These are phyloP conservation scores for Cornus suecica DNA, from an alignment of 148 eudicot species.

Conservation along the genomic window DNA sequence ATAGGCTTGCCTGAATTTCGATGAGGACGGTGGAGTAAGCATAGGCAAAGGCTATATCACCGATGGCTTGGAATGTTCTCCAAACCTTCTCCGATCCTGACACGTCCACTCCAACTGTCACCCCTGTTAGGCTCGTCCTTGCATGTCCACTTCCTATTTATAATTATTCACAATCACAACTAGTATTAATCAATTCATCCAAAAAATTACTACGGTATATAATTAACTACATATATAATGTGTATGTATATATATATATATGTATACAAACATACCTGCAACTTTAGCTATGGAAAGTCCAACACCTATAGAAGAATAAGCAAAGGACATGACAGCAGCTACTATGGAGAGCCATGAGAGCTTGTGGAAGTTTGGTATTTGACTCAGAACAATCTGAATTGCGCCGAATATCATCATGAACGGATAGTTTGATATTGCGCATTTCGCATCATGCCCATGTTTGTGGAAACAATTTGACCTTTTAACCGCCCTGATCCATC, in stretches of 20 bases:
- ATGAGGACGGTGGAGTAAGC: constrained; percentile 77
- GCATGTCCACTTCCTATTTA: constrained; percentile 36
- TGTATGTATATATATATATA: background rate
- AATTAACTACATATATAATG: too few relatives aligned
- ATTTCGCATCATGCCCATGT: constrained; percentile 49
- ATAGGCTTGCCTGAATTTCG: constrained; percentile 67
- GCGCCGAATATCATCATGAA: constrained; percentile 68
- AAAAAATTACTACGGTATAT: too few relatives aligned
- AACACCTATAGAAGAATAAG: constrained; percentile 81
- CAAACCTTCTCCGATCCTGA: constrained; percentile 66
- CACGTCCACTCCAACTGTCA: constrained; percentile 66
- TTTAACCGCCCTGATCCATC: constrained; percentile 61
- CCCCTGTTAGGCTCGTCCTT: constrained; percentile 67
- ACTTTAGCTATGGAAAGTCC: constrained; percentile 85
- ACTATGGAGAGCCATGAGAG: constrained; percentile 90
- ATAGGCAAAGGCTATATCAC: constrained; percentile 91
- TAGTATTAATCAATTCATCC: too few relatives aligned
- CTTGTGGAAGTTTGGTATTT: constrained; percentile 80
- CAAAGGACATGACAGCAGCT: constrained; percentile 89
- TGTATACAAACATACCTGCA: constrained; percentile 32
- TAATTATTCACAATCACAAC: background rate
- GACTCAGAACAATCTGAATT: constrained; percentile 73
- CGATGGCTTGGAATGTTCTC: constrained; percentile 81
- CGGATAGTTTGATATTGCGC: constrained; percentile 55
- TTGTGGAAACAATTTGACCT: constrained; percentile 84